Evolutionary conservation across 2,329 filamentous ascomycete genomes (phyloP), one percentile per base, ranked within the genome.

Genomic region (Dryadomyces quercus-mongolicae): DNA sequence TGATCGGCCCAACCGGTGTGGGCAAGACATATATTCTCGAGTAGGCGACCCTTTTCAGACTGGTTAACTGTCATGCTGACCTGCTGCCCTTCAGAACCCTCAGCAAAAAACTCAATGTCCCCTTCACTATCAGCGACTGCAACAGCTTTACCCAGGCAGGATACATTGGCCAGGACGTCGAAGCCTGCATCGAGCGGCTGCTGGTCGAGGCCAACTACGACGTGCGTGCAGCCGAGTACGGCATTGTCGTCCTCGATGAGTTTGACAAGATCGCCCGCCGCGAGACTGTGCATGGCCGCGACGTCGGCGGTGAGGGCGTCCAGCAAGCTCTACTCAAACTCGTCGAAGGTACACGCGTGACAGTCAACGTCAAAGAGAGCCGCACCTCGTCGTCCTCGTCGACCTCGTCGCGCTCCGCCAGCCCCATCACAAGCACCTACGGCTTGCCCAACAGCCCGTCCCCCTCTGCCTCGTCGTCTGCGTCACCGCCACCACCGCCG

Each of bases 81-180:
- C 18, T n/a, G 5, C n/a, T 25, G 13, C 15, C 2, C 22, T 22
- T 22, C 53, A 94, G 91, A 68, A 97, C 92, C 0, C 73, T 97
- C 43, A 93, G 92, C 61, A 85, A 90, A 63, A 85, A 93, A 52
- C 79, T 98, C n/a, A 92, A 93, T 57, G 90, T 97, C 0, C 93
- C 93, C 0, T 95, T 96, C 64, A 90, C 88, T 58, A 95, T 95
- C 69, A 92, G 88, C 57, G 92, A 97, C 68, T 97, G 92, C 68
- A 96, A 93, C 51, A 88, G 91, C 6, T 90, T 97, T 59, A 97
- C 92, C 0, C 92, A 96, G 70, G 92, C 92, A 5, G 92, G 93
- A 25, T 98, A 98, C 63, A 96, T 98, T 61, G 93, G 93, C 34
- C 92, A 97, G 65, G 93, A 98, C 65, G 92, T 92, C n/a, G 93